Evolutionary conservation across 768 basidiomycete species (phyloP).

Genomic region (Cystofilobasidium ferigula): DNA sequence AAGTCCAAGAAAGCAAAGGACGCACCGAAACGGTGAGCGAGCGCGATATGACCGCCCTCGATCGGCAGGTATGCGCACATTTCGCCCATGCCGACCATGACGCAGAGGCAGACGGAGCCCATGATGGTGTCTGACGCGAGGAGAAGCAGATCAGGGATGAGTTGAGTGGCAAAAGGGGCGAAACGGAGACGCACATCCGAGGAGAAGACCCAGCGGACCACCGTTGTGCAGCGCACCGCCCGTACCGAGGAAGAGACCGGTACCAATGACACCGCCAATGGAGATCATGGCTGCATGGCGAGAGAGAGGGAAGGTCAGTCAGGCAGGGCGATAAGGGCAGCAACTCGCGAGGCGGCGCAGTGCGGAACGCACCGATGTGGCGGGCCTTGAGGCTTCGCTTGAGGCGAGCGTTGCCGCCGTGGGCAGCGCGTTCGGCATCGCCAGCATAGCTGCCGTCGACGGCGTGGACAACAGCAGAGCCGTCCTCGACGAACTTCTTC

Average conservation of each 20-base stretch:
- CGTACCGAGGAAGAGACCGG: constrained; percentile 33
- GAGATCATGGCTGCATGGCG: constrained; percentile 21
- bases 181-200: constrained; percentile 24
- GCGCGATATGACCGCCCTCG: constrained; percentile 26
- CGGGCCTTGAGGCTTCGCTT: not conserved
- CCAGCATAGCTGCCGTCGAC: too few species aligned
- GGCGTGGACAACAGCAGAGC: not conserved
- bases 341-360: not conserved
- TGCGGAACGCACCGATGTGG: not conserved
- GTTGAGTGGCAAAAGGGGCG: too few species aligned
- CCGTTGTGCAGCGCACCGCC: constrained; percentile 30
- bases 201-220: constrained; percentile 30
- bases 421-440: not conserved
- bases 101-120: constrained; percentile 22
- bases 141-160: not conserved
- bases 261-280: constrained; percentile 25
- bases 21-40: constrained; percentile 22
- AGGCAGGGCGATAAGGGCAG: not conserved
- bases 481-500: not conserved
- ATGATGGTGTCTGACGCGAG: constrained; percentile 8
- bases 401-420: not conserved
- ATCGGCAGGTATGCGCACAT: constrained; percentile 27
- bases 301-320: not conserved
- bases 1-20: too few species aligned
- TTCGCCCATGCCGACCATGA: constrained; percentile 25